Conservation (phyloP, 2,329 filamentous ascomycete genomes). For the Colletotrichum orbiculare region DNA sequence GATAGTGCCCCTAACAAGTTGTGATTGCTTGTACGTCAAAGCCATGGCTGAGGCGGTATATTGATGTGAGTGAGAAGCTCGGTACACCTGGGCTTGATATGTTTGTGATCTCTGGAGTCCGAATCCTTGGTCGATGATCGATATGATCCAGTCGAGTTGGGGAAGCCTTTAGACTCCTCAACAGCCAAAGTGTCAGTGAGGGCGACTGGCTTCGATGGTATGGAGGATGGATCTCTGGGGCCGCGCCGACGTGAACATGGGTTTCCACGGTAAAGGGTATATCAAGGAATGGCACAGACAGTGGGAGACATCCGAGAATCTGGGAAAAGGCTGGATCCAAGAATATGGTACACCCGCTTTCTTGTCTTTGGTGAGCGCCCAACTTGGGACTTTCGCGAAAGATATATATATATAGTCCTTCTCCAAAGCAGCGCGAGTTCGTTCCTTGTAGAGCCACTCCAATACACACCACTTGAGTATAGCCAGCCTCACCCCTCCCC, state of each 20-base stretch:
- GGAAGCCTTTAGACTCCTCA: slow-evolving; percentile 5
- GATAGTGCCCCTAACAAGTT: slow-evolving; percentile 76
- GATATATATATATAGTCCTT: slow-evolving; percentile 10
- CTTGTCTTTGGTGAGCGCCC: background rate
- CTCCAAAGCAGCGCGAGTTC: background rate
- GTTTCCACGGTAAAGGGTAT: slow-evolving; percentile 8
- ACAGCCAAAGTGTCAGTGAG: slow-evolving; percentile 1
- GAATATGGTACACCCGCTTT: slow-evolving; percentile 1
- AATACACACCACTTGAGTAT: background rate
- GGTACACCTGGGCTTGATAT: background rate
- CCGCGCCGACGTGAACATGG: background rate
- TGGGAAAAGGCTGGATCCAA: slow-evolving; percentile 4
- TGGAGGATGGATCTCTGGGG: slow-evolving; percentile 24
- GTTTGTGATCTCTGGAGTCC: background rate
- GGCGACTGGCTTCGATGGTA: slow-evolving; percentile 4
- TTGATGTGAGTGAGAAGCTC: background rate
- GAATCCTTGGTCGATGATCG: background rate
- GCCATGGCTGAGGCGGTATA: slow-evolving; percentile 43
- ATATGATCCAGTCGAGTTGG: background rate
- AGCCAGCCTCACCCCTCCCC: slow-evolving; percentile 17
- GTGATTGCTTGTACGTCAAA: slow-evolving; percentile 66
- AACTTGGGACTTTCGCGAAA: slow-evolving; percentile 14
- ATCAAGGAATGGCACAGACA: slow-evolving; percentile 21
- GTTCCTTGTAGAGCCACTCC: slow-evolving; percentile 11
- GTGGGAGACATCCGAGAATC: slow-evolving; percentile 4